Evolutionary conservation across 1,139 yeast genomes (phyloP), one percentile per base, ranked within the genome.

Genomic region (Saccharomyces hybrid): DNA sequence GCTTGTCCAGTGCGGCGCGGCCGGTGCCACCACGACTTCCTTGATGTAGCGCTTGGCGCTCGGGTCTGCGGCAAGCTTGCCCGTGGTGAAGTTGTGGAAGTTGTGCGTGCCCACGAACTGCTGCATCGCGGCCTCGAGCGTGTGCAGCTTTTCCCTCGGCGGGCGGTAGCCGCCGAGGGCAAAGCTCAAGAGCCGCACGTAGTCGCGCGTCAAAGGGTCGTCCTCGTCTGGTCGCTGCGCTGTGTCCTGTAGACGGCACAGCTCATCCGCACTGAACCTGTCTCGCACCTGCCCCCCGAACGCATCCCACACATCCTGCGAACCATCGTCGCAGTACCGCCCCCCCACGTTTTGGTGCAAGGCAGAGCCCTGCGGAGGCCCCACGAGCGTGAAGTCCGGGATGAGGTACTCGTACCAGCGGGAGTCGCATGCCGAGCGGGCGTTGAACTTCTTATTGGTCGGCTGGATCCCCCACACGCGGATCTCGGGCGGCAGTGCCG

Each of bases 161-260:
- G 85, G 78, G 51, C 91, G 76, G 69, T 79, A 89, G 4, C 75
- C 71, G 61, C 90, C 77, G 63, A 95, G 79, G 51, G 80, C 73
- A 51, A 71, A 96, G 88, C 68, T 89, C 96, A 71, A 89, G 89
- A 0, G 88, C 78, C 65, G 26, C 24, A 38, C 44, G n/a, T 38
- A 38, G 26, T 38, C 44, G 19, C 19, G 44, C 21, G 19, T 19
- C 6, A 38, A 11, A 38, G 44, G 44, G 11, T 38, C 44, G 44
- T 19, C 21, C 44, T 38, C 44, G 8, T 24, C 3, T 38, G 9
- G 44, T 38, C 14, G 19, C 74, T 91, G 98, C 68, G 91, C 97
- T 60, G 88, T 95, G 72, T 93, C 99, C 73, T 98, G 86, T 73
- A 99, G 86, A 73, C 98, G 90, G 75, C 99, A 88, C 66, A 93